Percentiles rank a stretch among this genome's conserved stretches.
phyloP scores from a whole-genome alignment of 1,139 yeast species.

The Blastobotrys apis region DNA sequence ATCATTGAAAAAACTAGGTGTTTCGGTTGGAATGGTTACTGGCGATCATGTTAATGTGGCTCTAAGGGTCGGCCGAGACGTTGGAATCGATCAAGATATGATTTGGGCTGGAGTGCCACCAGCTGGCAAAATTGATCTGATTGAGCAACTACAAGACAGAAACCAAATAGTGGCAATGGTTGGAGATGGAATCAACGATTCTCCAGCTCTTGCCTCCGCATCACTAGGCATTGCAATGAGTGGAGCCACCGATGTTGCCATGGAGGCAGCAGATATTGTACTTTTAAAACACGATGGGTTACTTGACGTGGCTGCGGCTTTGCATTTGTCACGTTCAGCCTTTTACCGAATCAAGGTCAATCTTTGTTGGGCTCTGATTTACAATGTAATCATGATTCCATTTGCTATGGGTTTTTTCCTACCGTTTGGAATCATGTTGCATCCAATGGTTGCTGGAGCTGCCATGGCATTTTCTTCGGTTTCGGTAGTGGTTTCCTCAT shows the following conservation, averaged over 20 bases:
- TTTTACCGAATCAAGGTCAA: slow-evolving; percentile 74
- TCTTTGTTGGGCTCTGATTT: slow-evolving; percentile 79
- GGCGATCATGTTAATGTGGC: slow-evolving; percentile 78
- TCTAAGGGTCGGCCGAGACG: slow-evolving; percentile 53
- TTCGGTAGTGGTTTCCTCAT: slow-evolving; percentile 79
- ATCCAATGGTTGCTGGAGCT: slow-evolving; percentile 81
- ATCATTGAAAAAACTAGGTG: slow-evolving; percentile 51
- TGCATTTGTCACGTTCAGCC: slow-evolving; percentile 67
- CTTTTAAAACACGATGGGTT: slow-evolving; percentile 47
- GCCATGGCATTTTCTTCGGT: slow-evolving; percentile 93
- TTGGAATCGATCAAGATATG: slow-evolving; percentile 61
- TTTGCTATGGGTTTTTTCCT: slow-evolving; percentile 89
- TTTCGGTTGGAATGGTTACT: slow-evolving; percentile 80
- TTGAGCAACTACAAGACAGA: slow-evolving; percentile 49
- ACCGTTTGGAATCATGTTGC: slow-evolving; percentile 78
- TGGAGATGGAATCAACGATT: slow-evolving; percentile 97
- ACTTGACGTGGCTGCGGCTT: slow-evolving; percentile 64
- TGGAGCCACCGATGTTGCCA: slow-evolving; percentile 92
- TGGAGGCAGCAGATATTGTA: slow-evolving; percentile 94
- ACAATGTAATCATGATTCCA: slow-evolving; percentile 86
- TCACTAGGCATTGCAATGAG: slow-evolving; percentile 89
- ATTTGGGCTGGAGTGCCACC: slow-evolving; percentile 80
- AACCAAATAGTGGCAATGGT: slow-evolving; percentile 69
- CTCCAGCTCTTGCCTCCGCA: slow-evolving; percentile 88
- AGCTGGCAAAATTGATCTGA: slow-evolving; percentile 64